Evolutionary conservation across 2,329 filamentous ascomycete species (phyloP), one percentile per base, ranked within the genome.

Genomic region (Diaporthe humulicola): DNA sequence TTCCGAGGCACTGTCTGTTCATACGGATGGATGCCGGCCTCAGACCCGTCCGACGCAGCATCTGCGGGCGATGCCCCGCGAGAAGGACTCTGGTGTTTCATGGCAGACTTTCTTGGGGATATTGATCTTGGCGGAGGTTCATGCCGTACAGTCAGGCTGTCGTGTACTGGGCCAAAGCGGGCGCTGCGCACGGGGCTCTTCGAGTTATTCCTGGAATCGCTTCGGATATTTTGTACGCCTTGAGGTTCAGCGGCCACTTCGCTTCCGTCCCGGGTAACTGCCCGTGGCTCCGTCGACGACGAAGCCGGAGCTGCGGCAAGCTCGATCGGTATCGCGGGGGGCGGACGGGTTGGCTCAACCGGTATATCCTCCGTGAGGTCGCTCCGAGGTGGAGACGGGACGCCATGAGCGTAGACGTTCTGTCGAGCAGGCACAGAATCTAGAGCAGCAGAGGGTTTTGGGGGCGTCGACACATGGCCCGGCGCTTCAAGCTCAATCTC

Each of bases 31-130:
- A 77, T 45, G 78, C 77, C 36, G 73, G 78, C 60, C 79, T 81
- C 79, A 0, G 86, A 87, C 57, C 81, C 83, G 78, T 87, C 88
- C 4, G 88, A 89, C 33, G 85, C 79, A 74, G 87, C 83, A 77
- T 88, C 85, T 61, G 88, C 84, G 61, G 91, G 87, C 71, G 91
- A 88, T 45, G 86, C 79, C 77, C 87, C 85, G 79, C 89, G 79
- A 73, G 89, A 87, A 2, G 91, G 88, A 66, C 90, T 91, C 1
- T 86, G 87, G 40, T 91, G 87, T 81, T 96, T 96, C 76, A 96
- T 80, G 2, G 93, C 94, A 1, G 94, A 95, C 81, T 96, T 96
- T 60, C 91, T 91, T 14, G 94, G 94, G 0, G 94, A 95, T 15
- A 93, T 85, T 7, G 93, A 94, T 64, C 94, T 89, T 40, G 91